Conservation (phyloP, 306 rosid genomes). For the Acmispon strigosus region DNA sequence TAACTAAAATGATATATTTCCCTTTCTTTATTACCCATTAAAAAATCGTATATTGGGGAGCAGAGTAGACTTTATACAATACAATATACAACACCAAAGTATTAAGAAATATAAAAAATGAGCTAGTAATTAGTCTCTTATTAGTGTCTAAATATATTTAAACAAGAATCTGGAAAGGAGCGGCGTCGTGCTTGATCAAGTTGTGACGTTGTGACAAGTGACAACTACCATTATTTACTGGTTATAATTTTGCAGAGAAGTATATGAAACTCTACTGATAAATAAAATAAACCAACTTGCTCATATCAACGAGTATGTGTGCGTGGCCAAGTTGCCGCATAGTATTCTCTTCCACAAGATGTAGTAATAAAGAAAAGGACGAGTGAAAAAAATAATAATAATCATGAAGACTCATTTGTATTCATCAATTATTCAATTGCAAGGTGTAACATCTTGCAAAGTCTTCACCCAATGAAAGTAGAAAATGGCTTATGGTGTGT, state of each 20-base stretch:
- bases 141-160: background rate
- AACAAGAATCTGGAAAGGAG: background rate
- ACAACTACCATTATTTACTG: background rate
- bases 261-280: background rate
- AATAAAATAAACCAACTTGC: slow-evolving; percentile 16
- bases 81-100: background rate
- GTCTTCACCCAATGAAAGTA: slow-evolving; percentile 7
- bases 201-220: slow-evolving; percentile 4
- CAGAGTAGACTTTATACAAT: background rate
- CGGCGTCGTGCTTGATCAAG: slow-evolving; percentile 10
- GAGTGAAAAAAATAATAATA: background rate
- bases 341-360: background rate
- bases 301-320: background rate
- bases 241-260: background rate
- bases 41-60: background rate
- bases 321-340: background rate
- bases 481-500: background rate
- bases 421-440: background rate
- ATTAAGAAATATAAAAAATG: background rate
- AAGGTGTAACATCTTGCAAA: background rate
- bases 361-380: background rate
- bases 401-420: background rate
- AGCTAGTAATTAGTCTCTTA: background rate
- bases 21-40: too few species aligned
- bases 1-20: too few species aligned